These are phyloP conservation scores for Hymenoscyphus fructigenus DNA, from an alignment of 2,329 filamentous ascomycete species.

Conservation along the genomic window DNA sequence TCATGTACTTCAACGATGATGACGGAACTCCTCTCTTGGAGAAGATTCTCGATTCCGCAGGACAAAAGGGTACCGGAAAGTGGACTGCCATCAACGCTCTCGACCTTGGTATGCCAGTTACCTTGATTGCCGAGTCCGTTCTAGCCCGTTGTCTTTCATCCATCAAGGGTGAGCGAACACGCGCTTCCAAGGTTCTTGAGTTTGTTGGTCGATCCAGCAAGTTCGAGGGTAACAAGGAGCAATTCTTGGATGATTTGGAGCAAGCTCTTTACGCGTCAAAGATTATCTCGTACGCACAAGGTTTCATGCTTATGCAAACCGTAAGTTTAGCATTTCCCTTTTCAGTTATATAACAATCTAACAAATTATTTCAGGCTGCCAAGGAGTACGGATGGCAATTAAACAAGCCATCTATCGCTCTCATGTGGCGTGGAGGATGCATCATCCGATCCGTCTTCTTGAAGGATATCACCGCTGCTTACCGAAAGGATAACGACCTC, in stretches of 20 bases:
- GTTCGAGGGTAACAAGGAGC: constrained; percentile 87
- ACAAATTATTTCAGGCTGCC: constrained; percentile 64
- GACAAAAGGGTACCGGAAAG: constrained; percentile 99
- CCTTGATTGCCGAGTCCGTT: constrained; percentile 94
- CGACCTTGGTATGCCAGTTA: constrained; percentile 97
- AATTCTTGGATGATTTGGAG: constrained; percentile 96
- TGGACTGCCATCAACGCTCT: constrained; percentile 99
- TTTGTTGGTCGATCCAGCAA: constrained; percentile 70
- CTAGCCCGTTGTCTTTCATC: constrained; percentile 91
- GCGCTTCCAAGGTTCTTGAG: constrained; percentile 75
- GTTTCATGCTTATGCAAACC: constrained; percentile 99
- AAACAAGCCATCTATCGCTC: constrained; percentile 99
- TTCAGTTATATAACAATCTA: constrained; percentile 22
- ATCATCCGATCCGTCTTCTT: constrained; percentile 99
- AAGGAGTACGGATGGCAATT: constrained; percentile 98
- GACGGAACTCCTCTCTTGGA: constrained; percentile 88
- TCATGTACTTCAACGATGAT: constrained; percentile 97
- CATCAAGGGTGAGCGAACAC: constrained; percentile 88
- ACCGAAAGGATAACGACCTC: constrained; percentile 89
- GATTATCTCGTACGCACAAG: constrained; percentile 99
- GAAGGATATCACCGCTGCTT: constrained; percentile 98
- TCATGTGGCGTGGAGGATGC: constrained; percentile 99
- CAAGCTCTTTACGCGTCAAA: constrained; percentile 99
- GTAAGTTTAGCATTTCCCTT: constrained; percentile 50
- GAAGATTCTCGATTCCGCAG: constrained; percentile 98